Percentiles rank a stretch among this genome's conserved stretches.
These are phyloP conservation scores for Geranomyces variabilis DNA, from an alignment of 192 early-diverging fungal species.

Conservation along the genomic window DNA sequence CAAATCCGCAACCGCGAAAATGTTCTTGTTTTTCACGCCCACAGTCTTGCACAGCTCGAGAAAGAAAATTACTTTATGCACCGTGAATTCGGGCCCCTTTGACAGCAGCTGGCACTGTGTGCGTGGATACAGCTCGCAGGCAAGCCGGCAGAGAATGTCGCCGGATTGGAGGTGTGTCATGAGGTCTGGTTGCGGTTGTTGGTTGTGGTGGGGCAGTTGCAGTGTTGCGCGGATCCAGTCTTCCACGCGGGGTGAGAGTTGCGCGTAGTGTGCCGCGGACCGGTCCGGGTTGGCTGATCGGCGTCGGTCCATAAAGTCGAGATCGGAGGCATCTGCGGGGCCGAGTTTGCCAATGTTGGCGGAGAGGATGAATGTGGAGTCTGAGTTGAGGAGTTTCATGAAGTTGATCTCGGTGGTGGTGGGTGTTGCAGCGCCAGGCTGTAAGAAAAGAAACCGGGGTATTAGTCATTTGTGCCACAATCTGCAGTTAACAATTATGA, in stretches of 20 bases:
- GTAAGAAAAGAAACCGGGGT: background rate
- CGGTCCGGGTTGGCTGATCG: constrained; percentile 29
- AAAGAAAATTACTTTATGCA: constrained; percentile 62
- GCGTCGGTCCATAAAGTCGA: background rate
- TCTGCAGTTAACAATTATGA: too few relatives aligned
- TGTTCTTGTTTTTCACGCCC: constrained; percentile 45
- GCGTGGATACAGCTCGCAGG: constrained; percentile 45
- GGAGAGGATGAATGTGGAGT: constrained; percentile 47
- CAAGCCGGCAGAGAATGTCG: constrained; percentile 50
- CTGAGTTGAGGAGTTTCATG: constrained; percentile 52
- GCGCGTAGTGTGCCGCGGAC: constrained; percentile 35
- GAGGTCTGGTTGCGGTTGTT: constrained; percentile 20
- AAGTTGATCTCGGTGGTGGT: constrained; percentile 46
- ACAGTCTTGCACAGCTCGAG: constrained; percentile 58
- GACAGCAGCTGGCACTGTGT: constrained; percentile 53
- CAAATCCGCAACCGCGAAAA: constrained; percentile 51
- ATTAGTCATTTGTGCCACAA: background rate
- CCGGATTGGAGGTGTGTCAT: constrained; percentile 45
- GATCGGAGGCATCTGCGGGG: background rate
- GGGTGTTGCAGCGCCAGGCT: constrained; percentile 25
- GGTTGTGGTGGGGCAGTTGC: background rate
- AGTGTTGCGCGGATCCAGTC: constrained; percentile 28
- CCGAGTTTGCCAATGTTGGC: constrained; percentile 37
- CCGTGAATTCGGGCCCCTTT: constrained; percentile 52
- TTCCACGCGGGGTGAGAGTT: constrained; percentile 48